These are phyloP conservation scores for Aspergillus saccharolyticus DNA, from an alignment of 495 filamentous ascomycete genomes.

Conservation along the genomic window DNA sequence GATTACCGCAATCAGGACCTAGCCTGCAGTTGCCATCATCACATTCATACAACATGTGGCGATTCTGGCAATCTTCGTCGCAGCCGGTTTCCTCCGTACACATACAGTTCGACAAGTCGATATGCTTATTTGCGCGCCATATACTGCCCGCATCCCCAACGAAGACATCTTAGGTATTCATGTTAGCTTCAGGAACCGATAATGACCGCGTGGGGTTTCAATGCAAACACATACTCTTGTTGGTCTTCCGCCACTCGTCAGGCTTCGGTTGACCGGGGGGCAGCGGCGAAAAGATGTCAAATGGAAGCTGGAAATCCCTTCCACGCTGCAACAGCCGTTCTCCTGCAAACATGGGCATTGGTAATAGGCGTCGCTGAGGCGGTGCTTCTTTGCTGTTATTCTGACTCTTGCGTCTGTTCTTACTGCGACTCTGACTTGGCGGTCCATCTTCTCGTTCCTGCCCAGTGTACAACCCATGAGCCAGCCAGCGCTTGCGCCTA, in stretches of 20 bases:
- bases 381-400: conserved; percentile 37
- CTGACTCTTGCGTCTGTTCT: conserved; percentile 44
- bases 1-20: conserved; percentile 72
- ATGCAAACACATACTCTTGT: conserved; percentile 63
- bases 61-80: conserved; percentile 84
- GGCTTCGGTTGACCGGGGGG: conserved; percentile 83
- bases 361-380: conserved; percentile 46
- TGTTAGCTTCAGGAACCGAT: no score
- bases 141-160: conserved; percentile 79
- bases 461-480: conserved; percentile 83
- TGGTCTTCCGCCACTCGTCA: conserved; percentile 82
- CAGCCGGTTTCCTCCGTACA: conserved; percentile 76
- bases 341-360: conserved; percentile 64
- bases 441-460: conserved; percentile 65
- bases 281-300: conserved; percentile 80
- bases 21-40: conserved; percentile 83
- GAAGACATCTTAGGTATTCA: conserved; percentile 65
- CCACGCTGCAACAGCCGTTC: conserved; percentile 55
- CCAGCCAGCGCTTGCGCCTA: conserved; percentile 64
- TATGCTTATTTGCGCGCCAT: conserved; percentile 74
- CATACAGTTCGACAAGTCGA: conserved; percentile 74
- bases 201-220: conserved; percentile 17
- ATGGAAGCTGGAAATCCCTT: conserved; percentile 83
- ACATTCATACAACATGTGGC: conserved; percentile 96
- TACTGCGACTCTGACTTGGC: conserved; percentile 58